These are phyloP conservation scores for Aulographum hederae DNA, from an alignment of 2,329 filamentous ascomycete genomes.

Conservation along the genomic window DNA sequence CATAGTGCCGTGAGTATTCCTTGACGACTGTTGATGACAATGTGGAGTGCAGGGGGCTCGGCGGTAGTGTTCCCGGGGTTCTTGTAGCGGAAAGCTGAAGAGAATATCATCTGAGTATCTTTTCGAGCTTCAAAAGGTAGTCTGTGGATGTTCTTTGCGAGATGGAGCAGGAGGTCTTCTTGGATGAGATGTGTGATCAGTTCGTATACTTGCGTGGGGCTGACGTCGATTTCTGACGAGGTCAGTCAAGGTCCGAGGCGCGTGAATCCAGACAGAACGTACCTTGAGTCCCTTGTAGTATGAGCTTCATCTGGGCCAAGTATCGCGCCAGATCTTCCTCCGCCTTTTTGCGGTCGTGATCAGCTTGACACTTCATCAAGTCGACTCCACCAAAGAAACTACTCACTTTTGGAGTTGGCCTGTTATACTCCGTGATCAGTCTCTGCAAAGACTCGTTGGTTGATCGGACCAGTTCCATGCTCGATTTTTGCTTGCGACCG, in stretches of 20 bases:
- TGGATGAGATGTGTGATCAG: slow-evolving; percentile 71
- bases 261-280: slow-evolving; percentile 11
- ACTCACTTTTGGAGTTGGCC: slow-evolving; percentile 36
- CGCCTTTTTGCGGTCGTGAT: slow-evolving; percentile 32
- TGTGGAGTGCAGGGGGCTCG: slow-evolving; percentile 72
- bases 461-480: slow-evolving; percentile 41
- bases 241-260: not conserved
- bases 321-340: slow-evolving; percentile 75
- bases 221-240: slow-evolving; percentile 61
- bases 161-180: slow-evolving; percentile 71
- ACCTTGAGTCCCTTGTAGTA: slow-evolving; percentile 89
- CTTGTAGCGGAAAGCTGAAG: slow-evolving; percentile 82
- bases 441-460: slow-evolving; percentile 45
- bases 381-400: not conserved
- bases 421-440: slow-evolving; percentile 36
- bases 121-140: slow-evolving; percentile 93
- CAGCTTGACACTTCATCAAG: not conserved
- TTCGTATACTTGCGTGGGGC: slow-evolving; percentile 72
- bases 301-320: slow-evolving; percentile 76
- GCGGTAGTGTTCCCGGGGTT: slow-evolving; percentile 44
- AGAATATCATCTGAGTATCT: slow-evolving; percentile 90
- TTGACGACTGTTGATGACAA: slow-evolving; percentile 70
- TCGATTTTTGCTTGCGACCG: slow-evolving; percentile 40
- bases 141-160: slow-evolving; percentile 65
- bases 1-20: slow-evolving; percentile 80